Percentiles rank a stretch among this genome's conserved stretches.
phyloP scores from a whole-genome alignment of 2,329 filamentous ascomycete species.

The Pestalotiopsis fici region DNA sequence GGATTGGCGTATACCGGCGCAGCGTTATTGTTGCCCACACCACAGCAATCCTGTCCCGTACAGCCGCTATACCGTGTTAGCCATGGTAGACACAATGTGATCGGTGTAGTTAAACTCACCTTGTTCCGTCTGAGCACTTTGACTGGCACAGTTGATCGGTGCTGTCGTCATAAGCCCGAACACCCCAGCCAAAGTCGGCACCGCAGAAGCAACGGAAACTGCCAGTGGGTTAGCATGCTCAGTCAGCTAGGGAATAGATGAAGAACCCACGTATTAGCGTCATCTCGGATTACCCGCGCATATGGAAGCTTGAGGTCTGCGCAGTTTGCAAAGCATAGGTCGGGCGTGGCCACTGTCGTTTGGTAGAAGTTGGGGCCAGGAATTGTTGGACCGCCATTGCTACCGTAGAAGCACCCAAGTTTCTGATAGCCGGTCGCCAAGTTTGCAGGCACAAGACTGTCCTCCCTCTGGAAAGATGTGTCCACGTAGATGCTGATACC shows the following conservation, averaged over 20 bases:
- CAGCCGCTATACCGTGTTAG: constrained; percentile 17
- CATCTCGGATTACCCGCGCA: constrained; percentile 7
- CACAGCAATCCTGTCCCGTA: constrained; percentile 23
- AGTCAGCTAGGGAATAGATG: neutral
- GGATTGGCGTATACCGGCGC: constrained; percentile 50
- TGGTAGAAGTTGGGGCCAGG: constrained; percentile 1
- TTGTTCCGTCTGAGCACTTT: neutral
- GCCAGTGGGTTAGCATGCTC: neutral
- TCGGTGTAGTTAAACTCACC: constrained; percentile 2
- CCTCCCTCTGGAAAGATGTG: constrained; percentile 22
- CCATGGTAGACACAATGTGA: constrained; percentile 6
- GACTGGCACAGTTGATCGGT: neutral
- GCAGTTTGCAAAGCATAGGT: constrained; percentile 16
- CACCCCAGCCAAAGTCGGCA: constrained; percentile 6
- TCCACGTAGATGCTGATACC: constrained; percentile 26
- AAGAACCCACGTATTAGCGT: neutral
- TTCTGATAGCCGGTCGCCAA: constrained; percentile 18
- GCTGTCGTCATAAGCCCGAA: neutral
- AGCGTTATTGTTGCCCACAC: constrained; percentile 28
- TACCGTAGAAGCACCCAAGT: constrained; percentile 27
- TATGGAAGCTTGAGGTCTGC: constrained; percentile 13
- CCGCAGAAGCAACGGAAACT: constrained; percentile 12
- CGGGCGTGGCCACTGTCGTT: constrained; percentile 6
- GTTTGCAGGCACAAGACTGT: neutral
- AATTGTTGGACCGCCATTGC: constrained; percentile 17